These are phyloP conservation scores for Fraxinus greggii DNA, from an alignment of 305 asterid genomes.

Conservation along the genomic window DNA sequence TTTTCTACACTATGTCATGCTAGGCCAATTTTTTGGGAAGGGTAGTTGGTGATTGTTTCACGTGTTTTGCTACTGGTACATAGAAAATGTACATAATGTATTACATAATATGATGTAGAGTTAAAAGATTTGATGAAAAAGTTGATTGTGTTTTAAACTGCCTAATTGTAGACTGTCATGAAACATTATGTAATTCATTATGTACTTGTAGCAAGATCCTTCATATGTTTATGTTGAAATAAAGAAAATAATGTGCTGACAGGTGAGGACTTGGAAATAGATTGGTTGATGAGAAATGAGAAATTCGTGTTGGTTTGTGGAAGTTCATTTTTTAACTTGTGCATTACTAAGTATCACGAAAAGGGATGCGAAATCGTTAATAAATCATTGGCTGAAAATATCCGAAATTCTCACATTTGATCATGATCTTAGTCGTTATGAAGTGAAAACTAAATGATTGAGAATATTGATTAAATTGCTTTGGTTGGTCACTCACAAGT, in stretches of 20 bases:
- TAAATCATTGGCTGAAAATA: neutral
- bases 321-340: neutral
- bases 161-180: neutral
- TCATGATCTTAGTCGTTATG: neutral
- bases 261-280: neutral
- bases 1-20: neutral
- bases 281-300: neutral
- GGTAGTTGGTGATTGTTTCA: neutral
- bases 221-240: neutral
- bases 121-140: neutral
- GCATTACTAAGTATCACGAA: neutral
- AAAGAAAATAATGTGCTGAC: neutral
- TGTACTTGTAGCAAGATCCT: neutral
- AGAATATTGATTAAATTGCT: neutral
- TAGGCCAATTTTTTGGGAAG: neutral
- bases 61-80: neutral
- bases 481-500: neutral
- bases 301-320: neutral
- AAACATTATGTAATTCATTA: too few species aligned
- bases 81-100: neutral
- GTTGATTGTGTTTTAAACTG: neutral
- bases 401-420: neutral
- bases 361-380: neutral
- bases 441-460: conserved; percentile 3
- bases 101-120: neutral